Evolutionary conservation across 345 rosid genomes (phyloP).

Genomic region (Zanthoxylum bungeanum): DNA sequence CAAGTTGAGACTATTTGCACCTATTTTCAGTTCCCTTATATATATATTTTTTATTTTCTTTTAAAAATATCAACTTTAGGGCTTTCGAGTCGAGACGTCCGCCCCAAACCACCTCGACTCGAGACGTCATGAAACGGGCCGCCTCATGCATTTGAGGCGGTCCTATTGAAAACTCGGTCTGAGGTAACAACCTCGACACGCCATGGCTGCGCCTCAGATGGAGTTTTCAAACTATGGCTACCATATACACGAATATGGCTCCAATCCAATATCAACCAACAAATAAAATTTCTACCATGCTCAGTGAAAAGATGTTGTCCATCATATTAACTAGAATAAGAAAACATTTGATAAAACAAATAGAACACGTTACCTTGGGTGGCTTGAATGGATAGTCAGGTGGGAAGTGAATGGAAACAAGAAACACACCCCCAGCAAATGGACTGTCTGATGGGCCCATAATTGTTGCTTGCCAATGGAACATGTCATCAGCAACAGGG

Average conservation of each 20-base stretch:
- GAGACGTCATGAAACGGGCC: too few species aligned
- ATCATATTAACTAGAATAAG: neutral
- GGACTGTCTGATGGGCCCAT: constrained; percentile 81
- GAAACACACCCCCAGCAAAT: constrained; percentile 64
- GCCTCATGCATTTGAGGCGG: too few species aligned
- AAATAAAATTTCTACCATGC: neutral
- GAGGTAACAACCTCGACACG: too few species aligned
- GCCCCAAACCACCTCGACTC: too few species aligned
- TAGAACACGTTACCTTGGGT: constrained; percentile 43
- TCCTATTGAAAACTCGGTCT: too few species aligned
- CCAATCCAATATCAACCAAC: neutral
- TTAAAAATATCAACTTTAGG: too few species aligned
- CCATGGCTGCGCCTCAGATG: too few species aligned
- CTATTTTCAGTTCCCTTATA: too few species aligned
- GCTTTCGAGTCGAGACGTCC: too few species aligned
- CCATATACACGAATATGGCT: neutral
- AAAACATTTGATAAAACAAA: neutral
- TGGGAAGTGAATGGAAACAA: constrained; percentile 72
- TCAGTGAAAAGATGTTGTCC: neutral
- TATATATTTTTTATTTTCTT: too few species aligned
- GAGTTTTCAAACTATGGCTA: too few species aligned
- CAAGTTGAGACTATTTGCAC: too few species aligned
- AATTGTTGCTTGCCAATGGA: constrained; percentile 81
- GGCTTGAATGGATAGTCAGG: constrained; percentile 84
- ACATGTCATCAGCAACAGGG: constrained; percentile 69